These are phyloP conservation scores for Conoideocrella luteorostrata DNA, from an alignment of 2,329 filamentous ascomycete genomes.

Conservation along the genomic window DNA sequence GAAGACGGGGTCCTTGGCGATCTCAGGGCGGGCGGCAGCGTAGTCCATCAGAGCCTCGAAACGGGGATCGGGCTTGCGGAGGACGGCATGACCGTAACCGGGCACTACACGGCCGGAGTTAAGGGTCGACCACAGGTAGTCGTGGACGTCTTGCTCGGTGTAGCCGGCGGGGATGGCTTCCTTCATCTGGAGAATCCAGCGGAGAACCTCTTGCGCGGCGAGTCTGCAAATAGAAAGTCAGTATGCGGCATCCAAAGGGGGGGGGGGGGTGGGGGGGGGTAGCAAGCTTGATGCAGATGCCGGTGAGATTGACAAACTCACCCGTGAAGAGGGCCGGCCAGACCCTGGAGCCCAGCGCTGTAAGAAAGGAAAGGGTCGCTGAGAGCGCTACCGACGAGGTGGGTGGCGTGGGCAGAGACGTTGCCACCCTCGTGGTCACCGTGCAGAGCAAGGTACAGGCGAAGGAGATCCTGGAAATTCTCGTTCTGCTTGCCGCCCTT, in stretches of 20 bases:
- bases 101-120: conserved; percentile 92
- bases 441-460: conserved; percentile 91
- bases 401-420: conserved; percentile 90
- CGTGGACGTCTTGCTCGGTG: conserved; percentile 72
- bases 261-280: too few relatives aligned
- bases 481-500: conserved; percentile 83
- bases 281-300: too few relatives aligned
- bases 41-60: conserved; percentile 98
- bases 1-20: conserved; percentile 84
- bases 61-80: conserved; percentile 93
- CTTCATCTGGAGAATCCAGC: conserved; percentile 97
- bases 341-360: conserved; percentile 88
- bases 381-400: conserved; percentile 89
- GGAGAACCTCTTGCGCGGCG: conserved; percentile 92
- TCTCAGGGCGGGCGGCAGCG: conserved; percentile 75
- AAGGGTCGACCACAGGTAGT: conserved; percentile 88
- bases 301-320: conserved; percentile 26
- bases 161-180: conserved; percentile 72
- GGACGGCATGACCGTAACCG: conserved; percentile 90
- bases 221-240: conserved; percentile 43
- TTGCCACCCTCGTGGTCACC: conserved; percentile 98
- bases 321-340: conserved; percentile 72
- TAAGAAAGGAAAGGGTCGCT: conserved; percentile 95
- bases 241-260: too few relatives aligned
- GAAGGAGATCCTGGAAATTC: conserved; percentile 90